A percentile compares a stretch with the other conserved stretches of the same genome.
These are phyloP conservation scores for Xerocomus brunneocitrinus DNA, from an alignment of 768 basidiomycete genomes.

Conservation along the genomic window DNA sequence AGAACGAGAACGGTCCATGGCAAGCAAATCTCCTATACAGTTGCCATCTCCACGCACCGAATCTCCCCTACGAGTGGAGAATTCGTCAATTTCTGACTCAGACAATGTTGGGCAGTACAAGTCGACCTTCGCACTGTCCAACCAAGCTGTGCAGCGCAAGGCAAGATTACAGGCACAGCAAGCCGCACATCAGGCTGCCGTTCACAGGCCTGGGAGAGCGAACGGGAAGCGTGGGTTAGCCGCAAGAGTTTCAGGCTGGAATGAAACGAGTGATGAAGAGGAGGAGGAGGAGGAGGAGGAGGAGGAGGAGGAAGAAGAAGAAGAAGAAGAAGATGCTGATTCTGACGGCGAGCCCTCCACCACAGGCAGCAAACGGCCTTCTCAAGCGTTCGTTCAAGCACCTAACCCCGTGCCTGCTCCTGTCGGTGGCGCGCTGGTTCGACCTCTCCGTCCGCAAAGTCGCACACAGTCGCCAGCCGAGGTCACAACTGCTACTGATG, in stretches of 20 bases:
- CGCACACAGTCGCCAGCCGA: conserved; percentile 30
- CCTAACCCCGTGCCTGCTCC: conserved; percentile 17
- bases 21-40: conserved; percentile 5
- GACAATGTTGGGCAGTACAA: conserved; percentile 47
- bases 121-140: conserved; percentile 87
- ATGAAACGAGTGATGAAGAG: conserved; percentile 73
- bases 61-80: conserved; percentile 33
- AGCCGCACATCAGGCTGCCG: conserved; percentile 74
- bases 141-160: conserved; percentile 78
- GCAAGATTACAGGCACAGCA: conserved; percentile 82
- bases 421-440: conserved; percentile 22
- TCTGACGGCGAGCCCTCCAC: conserved; percentile 48
- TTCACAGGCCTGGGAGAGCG: conserved; percentile 64
- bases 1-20: conserved; percentile 10
- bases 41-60: conserved; percentile 26
- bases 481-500: conserved; percentile 27
- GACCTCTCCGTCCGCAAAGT: conserved; percentile 27
- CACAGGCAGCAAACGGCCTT: conserved; percentile 31
- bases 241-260: conserved; percentile 43
- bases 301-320: conserved; percentile 66
- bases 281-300: conserved; percentile 82
- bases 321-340: conserved; percentile 61
- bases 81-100: conserved; percentile 13
- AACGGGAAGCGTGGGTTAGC: conserved; percentile 40
- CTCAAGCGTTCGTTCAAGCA: conserved; percentile 17